Evolutionary conservation across 495 filamentous ascomycete genomes (phyloP).

Genomic region (Cairneyella variabilis): DNA sequence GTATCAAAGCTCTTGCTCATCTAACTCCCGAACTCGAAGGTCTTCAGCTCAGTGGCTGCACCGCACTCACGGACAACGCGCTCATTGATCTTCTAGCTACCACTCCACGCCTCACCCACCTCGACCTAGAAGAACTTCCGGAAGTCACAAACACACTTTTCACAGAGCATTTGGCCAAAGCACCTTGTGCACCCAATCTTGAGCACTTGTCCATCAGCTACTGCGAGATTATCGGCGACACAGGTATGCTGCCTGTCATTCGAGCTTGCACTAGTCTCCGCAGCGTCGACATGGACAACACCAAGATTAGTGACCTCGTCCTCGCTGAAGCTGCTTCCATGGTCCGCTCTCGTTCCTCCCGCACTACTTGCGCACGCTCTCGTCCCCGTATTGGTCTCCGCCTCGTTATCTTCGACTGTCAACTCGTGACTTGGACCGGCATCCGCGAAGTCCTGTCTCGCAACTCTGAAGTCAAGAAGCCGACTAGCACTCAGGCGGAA

Average conservation of each 20-base stretch:
- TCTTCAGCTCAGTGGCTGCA: conserved; percentile 73
- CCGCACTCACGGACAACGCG: conserved; percentile 65
- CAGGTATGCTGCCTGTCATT: conserved; percentile 79
- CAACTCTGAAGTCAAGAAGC: conserved; percentile 64
- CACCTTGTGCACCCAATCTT: conserved; percentile 65
- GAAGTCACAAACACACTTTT: conserved; percentile 72
- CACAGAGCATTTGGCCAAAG: conserved; percentile 62
- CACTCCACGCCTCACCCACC: conserved; percentile 70
- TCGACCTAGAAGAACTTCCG: conserved; percentile 85
- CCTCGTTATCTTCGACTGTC: conserved; percentile 87
- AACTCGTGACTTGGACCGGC: conserved; percentile 88
- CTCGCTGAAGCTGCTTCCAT: conserved; percentile 80
- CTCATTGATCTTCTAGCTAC: conserved; percentile 71
- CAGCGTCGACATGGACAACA: conserved; percentile 90
- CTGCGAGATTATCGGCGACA: conserved; percentile 81
- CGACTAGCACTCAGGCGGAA: conserved; percentile 23
- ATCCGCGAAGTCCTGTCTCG: conserved; percentile 79
- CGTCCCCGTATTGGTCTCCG: conserved; percentile 59
- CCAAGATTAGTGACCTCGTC: conserved; percentile 80
- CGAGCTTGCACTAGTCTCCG: conserved; percentile 65
- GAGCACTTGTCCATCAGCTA: conserved; percentile 85
- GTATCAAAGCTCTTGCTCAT: conserved; percentile 61
- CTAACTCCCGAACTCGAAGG: conserved; percentile 79
- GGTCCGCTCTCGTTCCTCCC: conserved; percentile 60
- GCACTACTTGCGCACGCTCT: conserved; percentile 33